These are phyloP conservation scores for Omphalea diandra DNA, from an alignment of 441 rosid genomes.

Conservation along the genomic window DNA sequence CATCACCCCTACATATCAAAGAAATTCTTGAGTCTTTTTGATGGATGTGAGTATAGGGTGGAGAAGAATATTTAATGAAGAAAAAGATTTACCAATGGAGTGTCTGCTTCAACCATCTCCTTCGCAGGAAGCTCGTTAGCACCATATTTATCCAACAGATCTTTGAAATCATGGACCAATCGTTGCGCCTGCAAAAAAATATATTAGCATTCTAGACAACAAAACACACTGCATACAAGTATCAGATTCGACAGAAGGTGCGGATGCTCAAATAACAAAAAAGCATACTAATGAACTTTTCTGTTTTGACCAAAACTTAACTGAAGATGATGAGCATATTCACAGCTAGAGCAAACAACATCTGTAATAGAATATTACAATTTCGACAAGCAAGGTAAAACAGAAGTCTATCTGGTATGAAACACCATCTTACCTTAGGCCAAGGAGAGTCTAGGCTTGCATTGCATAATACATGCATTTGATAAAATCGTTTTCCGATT, in stretches of 20 bases:
- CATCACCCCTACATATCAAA: constrained; percentile 45
- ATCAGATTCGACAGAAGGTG: neutral
- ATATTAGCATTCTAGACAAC: no score
- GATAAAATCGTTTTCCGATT: constrained; percentile 25
- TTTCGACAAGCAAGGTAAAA: neutral
- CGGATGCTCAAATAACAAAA: neutral
- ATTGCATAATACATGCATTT: constrained; percentile 69
- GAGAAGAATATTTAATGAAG: neutral
- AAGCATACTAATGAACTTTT: neutral
- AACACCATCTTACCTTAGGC: constrained; percentile 58
- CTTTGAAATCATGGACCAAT: constrained; percentile 43
- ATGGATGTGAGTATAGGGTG: neutral
- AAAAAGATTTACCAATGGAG: constrained; percentile 33
- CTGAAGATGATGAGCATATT: neutral
- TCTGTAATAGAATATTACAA: neutral
- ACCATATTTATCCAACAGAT: constrained; percentile 32
- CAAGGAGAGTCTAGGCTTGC: constrained; percentile 79
- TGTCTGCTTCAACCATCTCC: constrained; percentile 42
- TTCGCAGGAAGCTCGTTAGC: constrained; percentile 44
- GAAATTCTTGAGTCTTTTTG: neutral
- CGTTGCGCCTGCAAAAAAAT: constrained; percentile 44
- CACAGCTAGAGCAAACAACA: neutral
- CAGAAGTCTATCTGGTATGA: neutral
- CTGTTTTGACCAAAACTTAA: no score
- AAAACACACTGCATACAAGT: no score